phyloP scores from a whole-genome alignment of 805 yeast genomes.

The Babjeviella inositovora region DNA sequence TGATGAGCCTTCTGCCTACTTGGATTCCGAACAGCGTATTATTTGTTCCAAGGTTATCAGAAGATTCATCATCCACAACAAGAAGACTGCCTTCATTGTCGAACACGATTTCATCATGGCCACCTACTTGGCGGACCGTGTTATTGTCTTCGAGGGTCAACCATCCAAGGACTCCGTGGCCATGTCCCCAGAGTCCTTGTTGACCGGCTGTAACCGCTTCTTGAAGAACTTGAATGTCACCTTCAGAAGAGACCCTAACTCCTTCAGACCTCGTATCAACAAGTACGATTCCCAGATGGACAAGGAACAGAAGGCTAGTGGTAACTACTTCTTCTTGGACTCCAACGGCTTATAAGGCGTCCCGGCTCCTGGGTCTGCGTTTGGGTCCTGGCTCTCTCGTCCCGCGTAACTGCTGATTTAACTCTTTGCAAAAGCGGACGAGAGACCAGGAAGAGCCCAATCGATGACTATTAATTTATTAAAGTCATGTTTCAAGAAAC shows the following conservation, averaged over 20 bases:
- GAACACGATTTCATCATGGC: constrained; percentile 99
- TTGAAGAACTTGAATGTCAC: constrained; percentile 95
- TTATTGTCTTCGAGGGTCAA: constrained; percentile 92
- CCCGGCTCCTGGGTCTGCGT: no score
- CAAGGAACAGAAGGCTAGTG: constrained; percentile 84
- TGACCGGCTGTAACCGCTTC: constrained; percentile 95
- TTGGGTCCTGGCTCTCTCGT: background rate
- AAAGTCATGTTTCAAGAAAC: no score
- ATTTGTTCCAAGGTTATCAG: constrained; percentile 97
- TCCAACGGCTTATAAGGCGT: constrained; percentile 26
- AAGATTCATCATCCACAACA: constrained; percentile 89
- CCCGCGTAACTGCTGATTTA: no score
- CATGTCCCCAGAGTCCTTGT: constrained; percentile 76
- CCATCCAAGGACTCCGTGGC: constrained; percentile 84
- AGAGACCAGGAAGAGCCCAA: no score
- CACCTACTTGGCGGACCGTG: constrained; percentile 96
- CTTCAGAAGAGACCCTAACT: constrained; percentile 97
- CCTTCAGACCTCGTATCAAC: constrained; percentile 97
- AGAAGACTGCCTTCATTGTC: constrained; percentile 97
- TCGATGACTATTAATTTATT: no score
- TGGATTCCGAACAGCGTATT: constrained; percentile 99
- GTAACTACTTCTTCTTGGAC: constrained; percentile 95
- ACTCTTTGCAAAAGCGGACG: no score
- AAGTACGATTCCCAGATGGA: constrained; percentile 98
- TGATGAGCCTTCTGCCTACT: constrained; percentile 97